Evolutionary conservation across 1,139 yeast species (phyloP).

Genomic region (Pichia sp.): DNA sequence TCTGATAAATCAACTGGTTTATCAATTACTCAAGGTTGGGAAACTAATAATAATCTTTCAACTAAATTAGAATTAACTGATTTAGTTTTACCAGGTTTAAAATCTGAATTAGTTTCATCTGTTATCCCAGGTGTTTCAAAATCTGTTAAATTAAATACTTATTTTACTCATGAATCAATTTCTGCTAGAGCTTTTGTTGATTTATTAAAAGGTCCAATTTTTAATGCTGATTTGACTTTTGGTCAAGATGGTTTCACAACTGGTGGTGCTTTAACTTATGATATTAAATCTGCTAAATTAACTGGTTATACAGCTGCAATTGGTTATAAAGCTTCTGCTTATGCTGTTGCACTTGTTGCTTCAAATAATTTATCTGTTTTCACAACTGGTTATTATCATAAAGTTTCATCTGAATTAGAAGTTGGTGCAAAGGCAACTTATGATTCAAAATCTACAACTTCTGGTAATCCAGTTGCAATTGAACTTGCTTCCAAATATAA

Average conservation of each 20-base stretch:
- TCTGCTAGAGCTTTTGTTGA: slow-evolving; percentile 95
- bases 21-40: slow-evolving; percentile 96
- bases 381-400: slow-evolving; percentile 97
- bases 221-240: slow-evolving; percentile 89
- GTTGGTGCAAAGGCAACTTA: slow-evolving; percentile 98
- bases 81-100: slow-evolving; percentile 90
- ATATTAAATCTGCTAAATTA: slow-evolving; percentile 85
- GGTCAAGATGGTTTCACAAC: slow-evolving; percentile 96
- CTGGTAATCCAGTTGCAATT: slow-evolving; percentile 59
- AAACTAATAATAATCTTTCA: slow-evolving; percentile 85
- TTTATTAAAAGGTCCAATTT: slow-evolving; percentile 89
- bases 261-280: slow-evolving; percentile 97
- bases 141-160: slow-evolving; percentile 85
- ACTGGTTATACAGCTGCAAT: slow-evolving; percentile 92
- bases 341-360: slow-evolving; percentile 84
- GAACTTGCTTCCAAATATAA: slow-evolving; percentile 96
- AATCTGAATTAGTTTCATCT: slow-evolving; percentile 85
- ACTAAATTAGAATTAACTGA: slow-evolving; percentile 92
- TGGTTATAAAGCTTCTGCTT: slow-evolving; percentile 86
- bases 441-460: slow-evolving; percentile 74
- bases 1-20: slow-evolving; percentile 90
- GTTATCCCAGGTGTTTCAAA: slow-evolving; percentile 86
- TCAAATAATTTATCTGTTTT: slow-evolving; percentile 84
- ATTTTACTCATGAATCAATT: slow-evolving; percentile 88
- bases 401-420: slow-evolving; percentile 83